Evolutionary conservation across 2,329 filamentous ascomycete species (phyloP).

Genomic region (Sarocladiaceae sp.): DNA sequence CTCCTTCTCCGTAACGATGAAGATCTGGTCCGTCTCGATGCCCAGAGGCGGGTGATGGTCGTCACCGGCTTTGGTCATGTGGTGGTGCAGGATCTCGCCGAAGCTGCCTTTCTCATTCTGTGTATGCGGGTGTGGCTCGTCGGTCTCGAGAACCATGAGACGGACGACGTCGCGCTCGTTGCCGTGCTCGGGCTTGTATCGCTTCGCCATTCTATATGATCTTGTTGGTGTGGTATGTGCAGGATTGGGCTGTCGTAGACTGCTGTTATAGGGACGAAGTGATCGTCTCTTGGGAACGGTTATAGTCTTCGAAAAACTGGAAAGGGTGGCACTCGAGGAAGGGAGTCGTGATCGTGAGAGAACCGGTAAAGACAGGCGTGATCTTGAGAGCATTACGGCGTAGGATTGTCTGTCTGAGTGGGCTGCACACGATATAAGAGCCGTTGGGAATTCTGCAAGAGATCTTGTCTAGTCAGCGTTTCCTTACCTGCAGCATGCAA

Average conservation of each 20-base stretch:
- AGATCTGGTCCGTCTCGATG: slow-evolving; percentile 48
- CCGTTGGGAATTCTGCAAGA: background rate
- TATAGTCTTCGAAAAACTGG: background rate
- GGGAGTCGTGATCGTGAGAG: background rate
- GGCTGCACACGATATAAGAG: background rate
- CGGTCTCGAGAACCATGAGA: slow-evolving; percentile 52
- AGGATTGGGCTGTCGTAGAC: background rate
- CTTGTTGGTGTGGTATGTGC: background rate
- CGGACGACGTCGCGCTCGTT: slow-evolving; percentile 21
- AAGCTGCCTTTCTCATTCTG: slow-evolving; percentile 43
- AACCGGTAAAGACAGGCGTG: background rate
- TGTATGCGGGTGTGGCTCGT: slow-evolving; percentile 47
- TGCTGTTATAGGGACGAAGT: background rate
- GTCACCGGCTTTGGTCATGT: slow-evolving; percentile 44
- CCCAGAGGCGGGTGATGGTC: slow-evolving; percentile 46
- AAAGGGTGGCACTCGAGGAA: background rate
- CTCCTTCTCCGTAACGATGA: slow-evolving; percentile 41
- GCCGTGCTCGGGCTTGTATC: slow-evolving; percentile 18
- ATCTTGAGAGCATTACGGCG: background rate
- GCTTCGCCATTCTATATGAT: slow-evolving; percentile 17
- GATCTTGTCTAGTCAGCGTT: background rate
- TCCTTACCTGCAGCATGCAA: background rate
- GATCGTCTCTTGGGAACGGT: background rate
- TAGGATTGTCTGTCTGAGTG: background rate
- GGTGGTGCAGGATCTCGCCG: slow-evolving; percentile 44